These are phyloP conservation scores for Kernera saxatilis DNA, from an alignment of 345 rosid species.

Conservation along the genomic window DNA sequence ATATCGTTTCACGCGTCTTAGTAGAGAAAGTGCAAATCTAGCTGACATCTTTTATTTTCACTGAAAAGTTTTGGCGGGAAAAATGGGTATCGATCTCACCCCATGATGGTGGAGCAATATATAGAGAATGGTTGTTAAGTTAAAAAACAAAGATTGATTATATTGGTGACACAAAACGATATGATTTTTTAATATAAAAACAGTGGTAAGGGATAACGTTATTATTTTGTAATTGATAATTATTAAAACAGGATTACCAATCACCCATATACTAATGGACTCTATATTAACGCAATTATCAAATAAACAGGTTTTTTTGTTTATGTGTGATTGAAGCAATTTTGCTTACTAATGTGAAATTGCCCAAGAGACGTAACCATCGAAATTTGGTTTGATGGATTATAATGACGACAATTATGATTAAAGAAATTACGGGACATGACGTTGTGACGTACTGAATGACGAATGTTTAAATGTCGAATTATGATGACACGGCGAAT, in stretches of 20 bases:
- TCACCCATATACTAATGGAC: too few species aligned
- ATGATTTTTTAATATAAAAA: too few species aligned
- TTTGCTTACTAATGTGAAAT: neutral
- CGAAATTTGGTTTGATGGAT: constrained; percentile 19
- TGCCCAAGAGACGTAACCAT: constrained; percentile 15
- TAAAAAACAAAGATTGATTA: neutral
- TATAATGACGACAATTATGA: neutral
- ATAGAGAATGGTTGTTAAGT: neutral
- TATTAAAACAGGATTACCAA: too few species aligned
- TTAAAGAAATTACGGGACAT: neutral
- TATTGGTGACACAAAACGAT: neutral
- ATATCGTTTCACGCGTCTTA: neutral
- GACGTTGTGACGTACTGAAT: constrained; percentile 19
- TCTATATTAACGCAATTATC: too few species aligned
- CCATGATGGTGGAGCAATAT: neutral
- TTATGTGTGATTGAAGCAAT: constrained; percentile 4
- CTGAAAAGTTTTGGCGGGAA: neutral
- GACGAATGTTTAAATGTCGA: constrained; percentile 1
- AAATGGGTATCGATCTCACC: neutral
- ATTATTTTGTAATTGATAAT: too few species aligned
- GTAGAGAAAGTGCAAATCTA: neutral
- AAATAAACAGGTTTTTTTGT: neutral
- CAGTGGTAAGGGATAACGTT: too few species aligned
- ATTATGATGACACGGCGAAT: neutral
- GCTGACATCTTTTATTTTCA: neutral